Percentiles rank a stretch among this genome's conserved stretches.
These are phyloP conservation scores for Gossypium thurberi DNA, from an alignment of 345 rosid species.

Conservation along the genomic window DNA sequence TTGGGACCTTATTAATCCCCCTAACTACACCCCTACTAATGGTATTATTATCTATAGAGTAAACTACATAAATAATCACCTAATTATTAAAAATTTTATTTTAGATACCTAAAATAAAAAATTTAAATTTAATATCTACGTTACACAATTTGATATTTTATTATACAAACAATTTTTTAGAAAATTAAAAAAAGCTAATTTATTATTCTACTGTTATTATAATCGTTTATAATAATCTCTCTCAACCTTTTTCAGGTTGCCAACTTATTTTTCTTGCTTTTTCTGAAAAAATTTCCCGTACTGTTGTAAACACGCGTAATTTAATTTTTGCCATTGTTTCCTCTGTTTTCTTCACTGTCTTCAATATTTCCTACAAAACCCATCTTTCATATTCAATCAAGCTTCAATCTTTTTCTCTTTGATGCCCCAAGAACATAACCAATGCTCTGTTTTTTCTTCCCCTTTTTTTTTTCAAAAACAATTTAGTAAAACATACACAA, in stretches of 20 bases:
- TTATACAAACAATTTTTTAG: too few relatives aligned
- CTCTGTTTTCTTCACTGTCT: neutral
- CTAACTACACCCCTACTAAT: too few relatives aligned
- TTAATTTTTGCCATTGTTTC: neutral
- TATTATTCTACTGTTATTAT: too few relatives aligned
- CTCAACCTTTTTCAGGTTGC: neutral
- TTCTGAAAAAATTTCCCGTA: neutral
- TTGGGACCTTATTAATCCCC: fast-evolving
- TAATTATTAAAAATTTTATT: too few relatives aligned
- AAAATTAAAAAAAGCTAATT: too few relatives aligned
- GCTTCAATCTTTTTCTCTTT: neutral
- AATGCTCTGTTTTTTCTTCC: neutral
- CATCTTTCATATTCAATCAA: neutral
- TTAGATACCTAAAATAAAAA: too few relatives aligned
- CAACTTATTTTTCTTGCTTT: neutral
- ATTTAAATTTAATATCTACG: too few relatives aligned
- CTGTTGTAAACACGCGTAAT: neutral
- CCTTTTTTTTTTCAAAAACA: neutral
- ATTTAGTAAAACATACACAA: neutral
- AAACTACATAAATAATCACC: too few relatives aligned
- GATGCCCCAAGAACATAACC: neutral
- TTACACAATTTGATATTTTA: too few relatives aligned
- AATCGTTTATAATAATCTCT: too few relatives aligned
- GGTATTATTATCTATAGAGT: too few relatives aligned
- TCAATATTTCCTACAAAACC: neutral